Percentiles rank a stretch among this genome's conserved stretches.
Evolutionary conservation across 2,329 filamentous ascomycete species (phyloP).

Genomic region (Peltaster fructicola): DNA sequence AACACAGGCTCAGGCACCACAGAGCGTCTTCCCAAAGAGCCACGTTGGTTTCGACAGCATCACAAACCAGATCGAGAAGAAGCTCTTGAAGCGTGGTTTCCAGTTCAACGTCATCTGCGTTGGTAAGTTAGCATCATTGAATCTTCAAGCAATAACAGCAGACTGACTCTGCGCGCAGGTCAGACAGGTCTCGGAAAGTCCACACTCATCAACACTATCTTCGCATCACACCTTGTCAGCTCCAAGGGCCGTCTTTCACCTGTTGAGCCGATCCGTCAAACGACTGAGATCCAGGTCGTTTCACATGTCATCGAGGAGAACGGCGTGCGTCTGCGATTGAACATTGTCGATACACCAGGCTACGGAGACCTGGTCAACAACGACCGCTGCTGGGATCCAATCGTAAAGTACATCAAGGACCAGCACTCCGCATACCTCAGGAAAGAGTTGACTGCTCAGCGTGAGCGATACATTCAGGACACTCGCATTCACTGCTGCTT

Average conservation of each 20-base stretch:
- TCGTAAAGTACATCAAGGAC: slow-evolving; percentile 99
- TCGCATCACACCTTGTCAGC: slow-evolving; percentile 97
- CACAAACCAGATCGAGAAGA: slow-evolving; percentile 97
- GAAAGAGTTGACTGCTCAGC: slow-evolving; percentile 97
- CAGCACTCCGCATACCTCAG: slow-evolving; percentile 98
- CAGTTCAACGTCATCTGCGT: slow-evolving; percentile 99
- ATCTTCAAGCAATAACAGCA: not conserved
- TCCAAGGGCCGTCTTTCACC: slow-evolving; percentile 90
- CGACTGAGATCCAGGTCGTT: slow-evolving; percentile 93
- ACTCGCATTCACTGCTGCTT: slow-evolving; percentile 98
- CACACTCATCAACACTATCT: slow-evolving; percentile 99
- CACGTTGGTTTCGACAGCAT: slow-evolving; percentile 99
- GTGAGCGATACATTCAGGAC: slow-evolving; percentile 97
- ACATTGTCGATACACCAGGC: slow-evolving; percentile 97
- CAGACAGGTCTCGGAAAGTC: slow-evolving; percentile 98
- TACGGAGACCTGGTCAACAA: slow-evolving; percentile 99
- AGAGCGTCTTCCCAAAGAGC: slow-evolving; percentile 67
- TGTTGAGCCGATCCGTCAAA: slow-evolving; percentile 83
- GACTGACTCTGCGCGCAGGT: slow-evolving; percentile 35
- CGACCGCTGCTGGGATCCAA: slow-evolving; percentile 99
- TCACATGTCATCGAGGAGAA: slow-evolving; percentile 99
- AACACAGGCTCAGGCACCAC: slow-evolving; percentile 20
- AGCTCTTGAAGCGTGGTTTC: slow-evolving; percentile 98
- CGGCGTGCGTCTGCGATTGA: slow-evolving; percentile 86
- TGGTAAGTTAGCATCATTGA: slow-evolving; percentile 44